phyloP scores from a whole-genome alignment of 768 basidiomycete genomes.

The Tubosaeta sp. region DNA sequence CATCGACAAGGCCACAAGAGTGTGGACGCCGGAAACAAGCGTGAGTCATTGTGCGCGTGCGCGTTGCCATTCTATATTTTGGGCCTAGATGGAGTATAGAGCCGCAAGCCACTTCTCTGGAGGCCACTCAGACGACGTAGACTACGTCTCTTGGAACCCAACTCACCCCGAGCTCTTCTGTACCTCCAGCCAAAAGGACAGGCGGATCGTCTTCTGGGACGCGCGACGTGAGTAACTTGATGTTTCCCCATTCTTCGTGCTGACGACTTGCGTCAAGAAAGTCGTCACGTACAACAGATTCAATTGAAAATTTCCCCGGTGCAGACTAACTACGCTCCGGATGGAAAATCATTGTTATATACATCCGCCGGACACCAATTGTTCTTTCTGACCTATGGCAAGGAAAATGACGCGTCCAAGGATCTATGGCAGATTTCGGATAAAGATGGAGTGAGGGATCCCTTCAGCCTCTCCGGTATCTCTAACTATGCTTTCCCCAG shows the following conservation, averaged over 20 bases:
- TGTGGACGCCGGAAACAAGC: conserved; percentile 79
- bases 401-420: conserved; percentile 48
- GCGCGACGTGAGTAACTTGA: conserved; percentile 57
- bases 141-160: conserved; percentile 81
- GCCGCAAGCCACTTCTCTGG: conserved; percentile 63
- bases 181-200: conserved; percentile 72
- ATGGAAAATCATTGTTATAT: conserved; percentile 63
- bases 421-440: conserved; percentile 46
- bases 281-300: conserved; percentile 59
- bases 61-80: neutral
- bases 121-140: conserved; percentile 75
- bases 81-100: conserved; percentile 63
- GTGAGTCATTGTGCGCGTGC: conserved; percentile 39
- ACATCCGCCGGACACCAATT: conserved; percentile 57
- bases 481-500: conserved; percentile 22
- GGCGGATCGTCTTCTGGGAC: conserved; percentile 79
- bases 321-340: conserved; percentile 67
- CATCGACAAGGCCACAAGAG: conserved; percentile 68
- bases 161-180: conserved; percentile 81
- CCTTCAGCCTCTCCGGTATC: neutral
- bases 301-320: conserved; percentile 56
- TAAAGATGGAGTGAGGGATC: conserved; percentile 22
- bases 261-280: conserved; percentile 45
- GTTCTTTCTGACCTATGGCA: conserved; percentile 56
- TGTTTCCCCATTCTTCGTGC: neutral